A percentile compares a stretch with the other conserved stretches of the same genome.
Conservation (phyloP, 148 eudicot genomes). For the Spergularia marina region DNA sequence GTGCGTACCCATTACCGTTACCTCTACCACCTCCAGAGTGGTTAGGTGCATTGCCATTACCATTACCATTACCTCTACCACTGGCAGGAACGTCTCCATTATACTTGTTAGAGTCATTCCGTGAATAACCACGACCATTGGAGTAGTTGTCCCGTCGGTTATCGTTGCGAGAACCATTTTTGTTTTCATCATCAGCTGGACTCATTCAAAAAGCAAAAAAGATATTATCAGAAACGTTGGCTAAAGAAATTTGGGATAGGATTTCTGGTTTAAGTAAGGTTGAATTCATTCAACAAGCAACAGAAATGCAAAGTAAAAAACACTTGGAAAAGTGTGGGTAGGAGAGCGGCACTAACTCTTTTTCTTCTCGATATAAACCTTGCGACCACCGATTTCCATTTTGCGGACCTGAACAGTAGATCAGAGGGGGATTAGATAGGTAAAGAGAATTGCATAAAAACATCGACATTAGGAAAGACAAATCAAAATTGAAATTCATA, state of each 20-base stretch:
- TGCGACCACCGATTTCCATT: conserved; percentile 38
- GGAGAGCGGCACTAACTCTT: conserved; percentile 32
- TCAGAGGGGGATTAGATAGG: not conserved
- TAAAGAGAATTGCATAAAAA: not conserved
- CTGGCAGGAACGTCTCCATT: conserved; percentile 3
- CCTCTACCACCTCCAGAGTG: conserved; percentile 13
- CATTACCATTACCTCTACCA: too few species aligned
- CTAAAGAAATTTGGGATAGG: not conserved
- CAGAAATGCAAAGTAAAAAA: not conserved
- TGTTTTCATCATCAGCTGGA: conserved; percentile 20
- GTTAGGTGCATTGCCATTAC: conserved; percentile 31
- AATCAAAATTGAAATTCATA: conserved; percentile 15
- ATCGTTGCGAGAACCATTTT: conserved; percentile 48
- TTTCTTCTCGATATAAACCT: conserved; percentile 54
- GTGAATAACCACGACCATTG: conserved; percentile 32
- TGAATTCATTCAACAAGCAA: too few species aligned
- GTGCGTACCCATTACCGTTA: conserved; percentile 33
- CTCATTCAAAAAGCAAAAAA: not conserved
- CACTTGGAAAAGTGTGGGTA: not conserved
- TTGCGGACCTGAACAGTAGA: conserved; percentile 22
- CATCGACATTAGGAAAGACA: not conserved
- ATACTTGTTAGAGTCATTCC: conserved; percentile 16
- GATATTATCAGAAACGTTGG: not conserved
- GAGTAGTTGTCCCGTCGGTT: conserved; percentile 43
- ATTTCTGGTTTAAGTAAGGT: not conserved